Conservation (phyloP, 257 asterid genomes). For the Scutellaria minor region DNA sequence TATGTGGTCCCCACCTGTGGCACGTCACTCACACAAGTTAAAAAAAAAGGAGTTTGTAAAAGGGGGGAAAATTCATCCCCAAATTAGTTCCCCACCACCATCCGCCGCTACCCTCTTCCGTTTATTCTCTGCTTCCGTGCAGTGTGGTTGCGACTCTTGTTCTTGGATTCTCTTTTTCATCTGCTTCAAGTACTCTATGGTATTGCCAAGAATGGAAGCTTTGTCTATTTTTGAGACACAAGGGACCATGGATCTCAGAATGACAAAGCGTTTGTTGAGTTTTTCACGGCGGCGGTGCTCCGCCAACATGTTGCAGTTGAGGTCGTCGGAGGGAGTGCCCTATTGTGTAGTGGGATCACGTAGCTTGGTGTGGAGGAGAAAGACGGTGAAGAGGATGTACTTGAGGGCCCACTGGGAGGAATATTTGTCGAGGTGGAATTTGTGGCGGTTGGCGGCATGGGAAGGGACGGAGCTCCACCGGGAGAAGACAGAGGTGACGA, state of each 20-base stretch:
- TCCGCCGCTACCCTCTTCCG: constrained; percentile 40
- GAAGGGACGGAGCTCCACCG: constrained; percentile 35
- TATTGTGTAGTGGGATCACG: constrained; percentile 18
- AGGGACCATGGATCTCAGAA: constrained; percentile 73
- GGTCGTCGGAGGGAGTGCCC: constrained; percentile 54
- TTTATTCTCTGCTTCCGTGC: constrained; percentile 43
- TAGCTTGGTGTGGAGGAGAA: constrained; percentile 54
- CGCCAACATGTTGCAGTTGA: constrained; percentile 62
- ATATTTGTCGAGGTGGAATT: constrained; percentile 32
- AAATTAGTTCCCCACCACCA: constrained; percentile 30
- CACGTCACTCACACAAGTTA: too few relatives aligned
- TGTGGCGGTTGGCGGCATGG: neutral
- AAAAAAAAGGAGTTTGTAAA: too few relatives aligned
- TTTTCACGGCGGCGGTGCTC: constrained; percentile 88
- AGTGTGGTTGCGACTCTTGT: constrained; percentile 47
- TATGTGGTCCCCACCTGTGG: too few relatives aligned
- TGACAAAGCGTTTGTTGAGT: constrained; percentile 74
- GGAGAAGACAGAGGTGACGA: constrained; percentile 47
- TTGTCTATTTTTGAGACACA: constrained; percentile 86
- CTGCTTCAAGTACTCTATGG: constrained; percentile 86
- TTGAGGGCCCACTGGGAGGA: constrained; percentile 72
- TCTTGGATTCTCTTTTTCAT: constrained; percentile 57
- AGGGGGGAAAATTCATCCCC: too few relatives aligned
- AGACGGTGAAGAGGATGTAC: constrained; percentile 67
- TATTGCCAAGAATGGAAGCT: constrained; percentile 84